Conservation (phyloP, 257 asterid species). For the Marsdenia floribunda region DNA sequence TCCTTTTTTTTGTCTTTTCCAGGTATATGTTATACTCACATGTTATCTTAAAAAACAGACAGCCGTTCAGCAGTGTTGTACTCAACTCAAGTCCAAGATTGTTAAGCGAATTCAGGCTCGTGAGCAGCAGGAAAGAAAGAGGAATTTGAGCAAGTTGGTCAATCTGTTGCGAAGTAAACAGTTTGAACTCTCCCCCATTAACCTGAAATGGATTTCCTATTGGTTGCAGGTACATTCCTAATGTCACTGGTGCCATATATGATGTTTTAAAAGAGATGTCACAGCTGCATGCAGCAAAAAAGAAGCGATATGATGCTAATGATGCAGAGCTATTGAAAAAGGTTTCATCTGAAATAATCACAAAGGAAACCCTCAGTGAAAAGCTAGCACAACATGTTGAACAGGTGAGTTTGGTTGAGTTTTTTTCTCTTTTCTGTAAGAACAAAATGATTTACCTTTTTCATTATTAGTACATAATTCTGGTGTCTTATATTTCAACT, state of each 20-base stretch:
- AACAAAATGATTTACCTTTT: not conserved
- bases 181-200: slow-evolving; percentile 11
- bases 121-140: slow-evolving; percentile 93
- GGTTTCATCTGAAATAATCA: slow-evolving; percentile 45
- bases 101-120: slow-evolving; percentile 92
- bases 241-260: slow-evolving; percentile 64
- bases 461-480: not conserved
- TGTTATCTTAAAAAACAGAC: slow-evolving; percentile 37
- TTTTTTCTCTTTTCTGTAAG: not conserved
- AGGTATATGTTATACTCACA: slow-evolving; percentile 19
- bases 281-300: slow-evolving; percentile 46
- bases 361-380: slow-evolving; percentile 54
- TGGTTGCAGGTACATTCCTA: slow-evolving; percentile 68
- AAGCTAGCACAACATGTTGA: slow-evolving; percentile 85
- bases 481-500: not conserved
- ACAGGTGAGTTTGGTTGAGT: slow-evolving; percentile 39
- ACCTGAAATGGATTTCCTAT: slow-evolving; percentile 17
- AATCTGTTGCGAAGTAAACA: slow-evolving; percentile 22
- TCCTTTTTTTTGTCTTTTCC: not conserved
- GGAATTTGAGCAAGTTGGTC: slow-evolving; percentile 71
- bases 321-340: slow-evolving; percentile 67
- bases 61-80: slow-evolving; percentile 78
- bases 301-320: slow-evolving; percentile 43
- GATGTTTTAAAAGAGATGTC: slow-evolving; percentile 66
- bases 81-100: slow-evolving; percentile 73